phyloP scores from a whole-genome alignment of 2,329 filamentous ascomycete species.

The Gaeumannomyces sp. region DNA sequence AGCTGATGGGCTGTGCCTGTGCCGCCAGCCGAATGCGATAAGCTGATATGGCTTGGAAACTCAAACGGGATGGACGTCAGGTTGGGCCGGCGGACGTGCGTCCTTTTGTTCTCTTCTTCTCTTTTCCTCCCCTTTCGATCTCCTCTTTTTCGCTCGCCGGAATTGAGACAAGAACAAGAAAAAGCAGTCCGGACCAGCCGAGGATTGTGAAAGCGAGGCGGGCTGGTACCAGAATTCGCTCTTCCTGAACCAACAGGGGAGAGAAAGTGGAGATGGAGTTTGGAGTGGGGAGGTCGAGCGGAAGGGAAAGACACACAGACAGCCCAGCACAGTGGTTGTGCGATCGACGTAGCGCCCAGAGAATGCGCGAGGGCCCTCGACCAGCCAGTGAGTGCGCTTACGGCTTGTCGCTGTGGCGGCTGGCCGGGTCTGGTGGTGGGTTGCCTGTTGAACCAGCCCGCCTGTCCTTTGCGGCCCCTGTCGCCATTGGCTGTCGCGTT shows the following conservation, averaged over 20 bases:
- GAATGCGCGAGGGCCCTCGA: neutral
- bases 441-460: neutral
- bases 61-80: neutral
- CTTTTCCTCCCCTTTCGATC: neutral
- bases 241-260: neutral
- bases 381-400: neutral
- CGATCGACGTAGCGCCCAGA: neutral
- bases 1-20: neutral
- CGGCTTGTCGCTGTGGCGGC: neutral
- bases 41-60: conserved; percentile 3
- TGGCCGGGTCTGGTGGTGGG: neutral
- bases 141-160: neutral
- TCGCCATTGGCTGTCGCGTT: neutral
- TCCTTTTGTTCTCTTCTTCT: neutral
- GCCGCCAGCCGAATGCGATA: conserved; percentile 5
- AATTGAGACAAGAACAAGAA: neutral
- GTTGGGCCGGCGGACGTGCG: too few species aligned
- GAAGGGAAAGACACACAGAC: neutral
- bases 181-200: neutral
- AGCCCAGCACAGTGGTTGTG: neutral
- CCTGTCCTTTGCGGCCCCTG: neutral
- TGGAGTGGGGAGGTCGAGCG: neutral
- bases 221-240: neutral
- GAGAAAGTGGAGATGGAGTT: neutral
- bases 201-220: neutral